Conservation (phyloP, 768 basidiomycete genomes). For the Mycena belliarum region DNA sequence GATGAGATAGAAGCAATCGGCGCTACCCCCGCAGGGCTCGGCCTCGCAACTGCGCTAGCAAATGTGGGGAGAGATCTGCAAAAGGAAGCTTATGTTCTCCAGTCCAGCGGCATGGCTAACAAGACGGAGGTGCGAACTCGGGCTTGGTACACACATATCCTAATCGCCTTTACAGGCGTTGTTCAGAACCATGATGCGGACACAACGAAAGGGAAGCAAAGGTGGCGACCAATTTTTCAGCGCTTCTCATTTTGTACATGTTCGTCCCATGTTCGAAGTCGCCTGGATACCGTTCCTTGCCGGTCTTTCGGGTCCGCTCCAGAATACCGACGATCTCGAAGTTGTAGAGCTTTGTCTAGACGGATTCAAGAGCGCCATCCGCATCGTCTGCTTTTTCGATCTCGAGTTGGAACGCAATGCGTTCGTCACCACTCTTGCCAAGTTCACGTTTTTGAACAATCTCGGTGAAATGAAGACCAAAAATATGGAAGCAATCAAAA, state of each 20-base stretch:
- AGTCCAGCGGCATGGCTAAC: conserved; percentile 93
- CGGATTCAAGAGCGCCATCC: conserved; percentile 96
- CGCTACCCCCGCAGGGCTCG: conserved; percentile 53
- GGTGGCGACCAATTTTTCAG: conserved; percentile 89
- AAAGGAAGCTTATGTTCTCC: conserved; percentile 92
- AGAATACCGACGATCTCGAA: conserved; percentile 93
- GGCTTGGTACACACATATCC: conserved; percentile 14
- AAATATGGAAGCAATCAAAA: conserved; percentile 99
- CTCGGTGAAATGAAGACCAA: conserved; percentile 98
- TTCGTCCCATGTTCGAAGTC: conserved; percentile 98
- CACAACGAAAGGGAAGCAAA: conserved; percentile 84
- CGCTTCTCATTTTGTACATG: conserved; percentile 94
- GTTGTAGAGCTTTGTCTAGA: conserved; percentile 90
- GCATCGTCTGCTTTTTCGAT: conserved; percentile 95
- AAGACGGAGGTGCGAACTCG: conserved; percentile 79
- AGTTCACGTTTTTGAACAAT: conserved; percentile 98
- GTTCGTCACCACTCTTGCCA: conserved; percentile 93
- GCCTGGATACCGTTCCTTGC: conserved; percentile 99
- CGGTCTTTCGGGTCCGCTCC: conserved; percentile 90
- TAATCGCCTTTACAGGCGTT: conserved; percentile 57
- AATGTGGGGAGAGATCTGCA: conserved; percentile 93
- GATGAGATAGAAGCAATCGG: conserved; percentile 82
- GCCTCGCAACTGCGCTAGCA: conserved; percentile 79
- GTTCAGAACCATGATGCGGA: conserved; percentile 88
- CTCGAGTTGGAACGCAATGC: conserved; percentile 97